Evolutionary conservation across 1,284 basidiomycete species (phyloP), one percentile per base, ranked within the genome.

Genomic region (Ustilago loliicola): DNA sequence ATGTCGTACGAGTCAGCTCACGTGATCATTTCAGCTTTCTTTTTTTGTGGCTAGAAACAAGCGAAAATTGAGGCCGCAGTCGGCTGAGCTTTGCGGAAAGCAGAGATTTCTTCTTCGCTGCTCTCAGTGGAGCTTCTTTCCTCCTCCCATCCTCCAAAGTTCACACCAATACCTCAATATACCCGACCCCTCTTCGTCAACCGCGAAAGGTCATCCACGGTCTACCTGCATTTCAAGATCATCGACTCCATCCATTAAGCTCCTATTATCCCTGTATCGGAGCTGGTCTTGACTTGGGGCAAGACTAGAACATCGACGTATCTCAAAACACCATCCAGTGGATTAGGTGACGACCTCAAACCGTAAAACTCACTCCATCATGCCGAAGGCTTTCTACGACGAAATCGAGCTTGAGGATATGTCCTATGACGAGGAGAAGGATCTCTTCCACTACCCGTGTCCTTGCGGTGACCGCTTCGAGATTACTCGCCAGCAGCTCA

Each of bases 391-490:
- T 4, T 80, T 56, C 64, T 86, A 86, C 66, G 85, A 86, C 64
- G 85, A 86, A 59, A 79, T 86, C 47, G 85, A 86, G 75, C 77
- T 86, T 15, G 85, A 86, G 69, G 85, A 86, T 74, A 84, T 86
- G 83, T 78, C 81, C 51, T 86, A 80, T 59, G 85, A 86, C 59
- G 79, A 80, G 52, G 79, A 68, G 45, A 81, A 80, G 75, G 82
- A 85, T 52, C 66, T 84, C 32, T 86, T 86, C 96, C 95, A 98
- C 88, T 98, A 96, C 87, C 97, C 97, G 1, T 99, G 96, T 85
- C 96, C 96, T 1, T 99, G 97, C 85, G 96, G 96, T 27, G 97
- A 99, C 88, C 92, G 95, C 45, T 99, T 99, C 88, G 97, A 99
- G 87, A 98, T 99, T 81, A 92, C 94, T 21, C 91, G 81, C 51